A percentile compares a stretch with the other conserved stretches of the same genome.
phyloP scores from a whole-genome alignment of 257 asterid species.

The Anisodus tanguticus region DNA sequence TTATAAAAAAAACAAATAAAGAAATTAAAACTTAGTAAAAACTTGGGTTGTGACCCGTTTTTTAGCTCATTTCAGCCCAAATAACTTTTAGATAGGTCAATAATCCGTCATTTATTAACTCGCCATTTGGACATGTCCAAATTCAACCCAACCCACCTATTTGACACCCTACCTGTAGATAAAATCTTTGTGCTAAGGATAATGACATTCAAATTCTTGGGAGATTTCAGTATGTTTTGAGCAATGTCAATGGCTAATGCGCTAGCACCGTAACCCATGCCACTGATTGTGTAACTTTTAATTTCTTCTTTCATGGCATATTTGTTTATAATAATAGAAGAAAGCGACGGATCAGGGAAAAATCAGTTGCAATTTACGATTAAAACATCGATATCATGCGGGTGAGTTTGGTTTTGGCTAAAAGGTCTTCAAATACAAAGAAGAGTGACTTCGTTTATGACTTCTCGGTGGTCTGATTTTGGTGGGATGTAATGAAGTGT shows the following conservation, averaged over 20 bases:
- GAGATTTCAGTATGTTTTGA: slow-evolving; percentile 49
- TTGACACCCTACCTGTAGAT: slow-evolving; percentile 48
- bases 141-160: too few species aligned
- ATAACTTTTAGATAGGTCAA: too few species aligned
- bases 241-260: slow-evolving; percentile 81
- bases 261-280: slow-evolving; percentile 95
- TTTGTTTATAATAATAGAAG: slow-evolving; percentile 54
- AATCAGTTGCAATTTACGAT: slow-evolving; percentile 92
- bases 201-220: slow-evolving; percentile 53
- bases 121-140: too few species aligned
- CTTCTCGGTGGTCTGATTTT: slow-evolving; percentile 60
- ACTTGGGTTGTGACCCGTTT: too few species aligned
- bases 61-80: too few species aligned
- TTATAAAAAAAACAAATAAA: too few species aligned
- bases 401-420: slow-evolving; percentile 47
- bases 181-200: slow-evolving; percentile 76
- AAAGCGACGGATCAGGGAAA: slow-evolving; percentile 76
- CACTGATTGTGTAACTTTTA: slow-evolving; percentile 64
- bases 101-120: too few species aligned
- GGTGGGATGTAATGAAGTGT: slow-evolving; percentile 73
- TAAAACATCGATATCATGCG: slow-evolving; percentile 58
- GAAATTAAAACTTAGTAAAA: too few species aligned
- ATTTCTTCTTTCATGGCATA: slow-evolving; percentile 63
- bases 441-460: slow-evolving; percentile 61
- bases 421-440: slow-evolving; percentile 60